A percentile compares a stretch with the other conserved stretches of the same genome.
These are phyloP conservation scores for Aristolochia fimbriata DNA, from an alignment of 164 flowering plant species.

Conservation along the genomic window DNA sequence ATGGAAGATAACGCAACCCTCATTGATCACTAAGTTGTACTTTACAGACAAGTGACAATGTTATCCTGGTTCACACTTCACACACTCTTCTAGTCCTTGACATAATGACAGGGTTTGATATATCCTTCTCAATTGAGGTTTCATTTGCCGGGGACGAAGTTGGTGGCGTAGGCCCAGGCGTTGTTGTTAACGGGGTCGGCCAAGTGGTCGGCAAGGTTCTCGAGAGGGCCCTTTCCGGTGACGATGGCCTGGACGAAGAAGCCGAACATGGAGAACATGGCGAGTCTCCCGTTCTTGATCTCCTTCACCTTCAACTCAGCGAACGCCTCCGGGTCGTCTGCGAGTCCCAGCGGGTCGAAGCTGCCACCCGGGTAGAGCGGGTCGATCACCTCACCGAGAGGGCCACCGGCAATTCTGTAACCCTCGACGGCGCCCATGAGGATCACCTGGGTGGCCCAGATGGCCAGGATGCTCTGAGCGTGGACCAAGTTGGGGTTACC, in stretches of 20 bases:
- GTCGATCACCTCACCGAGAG: constrained; percentile 12
- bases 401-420: constrained; percentile 14
- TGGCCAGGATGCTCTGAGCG: constrained; percentile 16
- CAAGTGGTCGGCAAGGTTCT: constrained; percentile 15
- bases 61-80: too few species aligned
- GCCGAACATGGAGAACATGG: constrained; percentile 17
- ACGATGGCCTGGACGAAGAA: constrained; percentile 18
- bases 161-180: constrained; percentile 17
- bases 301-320: constrained; percentile 16
- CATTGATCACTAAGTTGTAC: too few species aligned
- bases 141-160: constrained; percentile 17
- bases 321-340: constrained; percentile 14
- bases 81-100: too few species aligned
- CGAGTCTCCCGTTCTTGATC: constrained; percentile 14
- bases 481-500: constrained; percentile 15
- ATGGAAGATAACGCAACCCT: too few species aligned
- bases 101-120: too few species aligned
- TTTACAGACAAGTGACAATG: too few species aligned
- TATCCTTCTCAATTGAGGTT: not conserved
- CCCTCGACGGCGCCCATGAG: constrained; percentile 16
- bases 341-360: constrained; percentile 16
- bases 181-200: constrained; percentile 18
- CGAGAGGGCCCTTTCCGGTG: constrained; percentile 14
- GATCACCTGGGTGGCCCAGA: constrained; percentile 14
- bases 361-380: constrained; percentile 16